These are phyloP conservation scores for Crithidia fasciculata DNA, from an alignment of 208 protist genomes.

Conservation along the genomic window DNA sequence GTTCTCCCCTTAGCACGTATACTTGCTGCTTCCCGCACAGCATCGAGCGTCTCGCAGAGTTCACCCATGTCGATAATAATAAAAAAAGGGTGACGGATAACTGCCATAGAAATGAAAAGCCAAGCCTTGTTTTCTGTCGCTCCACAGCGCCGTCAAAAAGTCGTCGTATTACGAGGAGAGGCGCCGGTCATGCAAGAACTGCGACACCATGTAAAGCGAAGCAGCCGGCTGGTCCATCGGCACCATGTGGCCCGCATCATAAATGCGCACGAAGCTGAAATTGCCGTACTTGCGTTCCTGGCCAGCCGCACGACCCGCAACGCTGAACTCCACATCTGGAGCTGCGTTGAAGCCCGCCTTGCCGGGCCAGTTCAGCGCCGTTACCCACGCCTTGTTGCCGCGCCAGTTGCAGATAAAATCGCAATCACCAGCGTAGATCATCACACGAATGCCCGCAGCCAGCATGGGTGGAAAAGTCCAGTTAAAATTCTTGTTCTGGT, in stretches of 20 bases:
- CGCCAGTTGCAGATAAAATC: constrained; percentile 95
- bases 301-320: constrained; percentile 28
- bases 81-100: too few species aligned
- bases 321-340: constrained; percentile 33
- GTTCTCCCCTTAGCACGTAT: too few species aligned
- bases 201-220: constrained; percentile 51
- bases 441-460: constrained; percentile 57
- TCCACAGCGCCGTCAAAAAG: too few species aligned
- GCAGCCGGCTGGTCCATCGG: constrained; percentile 78
- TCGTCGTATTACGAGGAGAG: too few species aligned
- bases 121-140: too few species aligned
- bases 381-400: constrained; percentile 84
- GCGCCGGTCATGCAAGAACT: constrained; percentile 17
- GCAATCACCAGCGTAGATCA: constrained; percentile 90
- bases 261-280: constrained; percentile 78
- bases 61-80: too few species aligned
- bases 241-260: constrained; percentile 88
- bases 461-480: constrained; percentile 57
- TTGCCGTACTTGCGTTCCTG: constrained; percentile 33
- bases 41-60: too few species aligned
- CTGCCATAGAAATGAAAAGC: too few species aligned
- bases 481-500: constrained; percentile 78
- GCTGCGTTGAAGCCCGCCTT: constrained; percentile 52
- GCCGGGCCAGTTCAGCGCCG: constrained; percentile 69
- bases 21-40: too few species aligned